Evolutionary conservation across 257 asterid species (phyloP).

Genomic region (Paraleonurus japonicus): DNA sequence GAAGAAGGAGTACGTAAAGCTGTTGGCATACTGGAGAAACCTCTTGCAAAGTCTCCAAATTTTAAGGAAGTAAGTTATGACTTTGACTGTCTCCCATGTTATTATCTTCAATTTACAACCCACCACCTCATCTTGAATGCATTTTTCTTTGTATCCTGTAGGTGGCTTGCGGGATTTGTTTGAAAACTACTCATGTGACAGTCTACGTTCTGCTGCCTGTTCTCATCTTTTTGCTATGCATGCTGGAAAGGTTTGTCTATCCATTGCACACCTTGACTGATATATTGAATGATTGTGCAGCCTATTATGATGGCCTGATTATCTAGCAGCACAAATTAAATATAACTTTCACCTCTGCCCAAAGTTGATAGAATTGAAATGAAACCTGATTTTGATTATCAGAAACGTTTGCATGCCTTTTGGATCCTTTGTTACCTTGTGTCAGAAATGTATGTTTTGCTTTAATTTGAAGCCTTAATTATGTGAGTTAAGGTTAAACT

Average conservation of each 20-base stretch:
- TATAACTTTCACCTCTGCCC: not conserved
- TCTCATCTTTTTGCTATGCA: slow-evolving; percentile 69
- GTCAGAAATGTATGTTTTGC: not conserved
- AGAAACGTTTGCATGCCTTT: not conserved
- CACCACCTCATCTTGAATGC: slow-evolving; percentile 4
- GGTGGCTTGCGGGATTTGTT: slow-evolving; percentile 85
- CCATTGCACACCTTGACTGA: slow-evolving; percentile 16
- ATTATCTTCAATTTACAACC: not conserved
- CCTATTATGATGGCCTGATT: not conserved
- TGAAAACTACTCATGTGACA: slow-evolving; percentile 47
- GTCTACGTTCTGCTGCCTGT: slow-evolving; percentile 56
- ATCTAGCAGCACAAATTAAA: not conserved
- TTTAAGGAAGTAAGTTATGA: slow-evolving; percentile 55
- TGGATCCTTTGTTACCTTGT: not conserved
- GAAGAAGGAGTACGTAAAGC: slow-evolving; percentile 79
- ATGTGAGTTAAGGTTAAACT: not conserved
- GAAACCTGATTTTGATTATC: not conserved
- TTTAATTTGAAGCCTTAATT: not conserved
- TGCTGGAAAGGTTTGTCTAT: slow-evolving; percentile 78
- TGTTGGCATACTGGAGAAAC: slow-evolving; percentile 76
- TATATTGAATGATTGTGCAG: not conserved
- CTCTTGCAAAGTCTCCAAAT: slow-evolving; percentile 37
- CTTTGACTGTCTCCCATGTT: slow-evolving; percentile 18
- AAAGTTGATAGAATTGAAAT: not conserved
- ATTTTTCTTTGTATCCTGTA: slow-evolving; percentile 33